Percentiles rank a stretch among this genome's conserved stretches.
Conservation (phyloP, 2,329 filamentous ascomycete species). For the Podosphaera fusca region DNA sequence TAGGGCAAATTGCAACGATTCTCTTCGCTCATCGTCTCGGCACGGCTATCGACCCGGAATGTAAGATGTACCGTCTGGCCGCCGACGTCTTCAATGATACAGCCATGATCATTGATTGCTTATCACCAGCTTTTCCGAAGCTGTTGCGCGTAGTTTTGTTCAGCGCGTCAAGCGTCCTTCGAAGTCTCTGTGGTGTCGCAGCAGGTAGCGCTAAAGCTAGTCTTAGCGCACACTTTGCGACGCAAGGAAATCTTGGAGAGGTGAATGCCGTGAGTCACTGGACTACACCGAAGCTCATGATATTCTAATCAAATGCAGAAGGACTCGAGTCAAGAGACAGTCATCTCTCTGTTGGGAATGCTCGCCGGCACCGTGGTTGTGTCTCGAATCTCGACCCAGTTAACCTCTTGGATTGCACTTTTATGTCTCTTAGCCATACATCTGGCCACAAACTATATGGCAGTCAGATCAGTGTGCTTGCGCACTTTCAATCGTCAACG, state of each 20-base stretch:
- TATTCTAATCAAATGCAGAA: constrained; percentile 20
- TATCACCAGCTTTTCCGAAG: constrained; percentile 40
- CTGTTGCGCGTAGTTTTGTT: constrained; percentile 30
- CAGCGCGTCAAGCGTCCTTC: constrained; percentile 34
- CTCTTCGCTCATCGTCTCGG: constrained; percentile 46
- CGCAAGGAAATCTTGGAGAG: constrained; percentile 68
- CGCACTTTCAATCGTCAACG: constrained; percentile 67
- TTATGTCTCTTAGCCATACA: constrained; percentile 51
- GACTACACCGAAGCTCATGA: not conserved
- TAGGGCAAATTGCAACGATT: constrained; percentile 43
- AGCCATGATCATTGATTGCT: constrained; percentile 45
- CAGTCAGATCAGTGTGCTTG: constrained; percentile 68
- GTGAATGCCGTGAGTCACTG: constrained; percentile 46
- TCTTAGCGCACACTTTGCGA: constrained; percentile 77
- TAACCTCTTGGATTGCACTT: constrained; percentile 52
- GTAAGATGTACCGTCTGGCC: constrained; percentile 46
- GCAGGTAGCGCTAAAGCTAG: constrained; percentile 79
- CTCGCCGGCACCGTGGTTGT: constrained; percentile 65
- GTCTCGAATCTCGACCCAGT: constrained; percentile 44
- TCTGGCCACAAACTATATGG: constrained; percentile 64
- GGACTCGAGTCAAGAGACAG: constrained; percentile 86
- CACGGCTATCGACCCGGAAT: constrained; percentile 44
- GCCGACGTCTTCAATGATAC: constrained; percentile 51
- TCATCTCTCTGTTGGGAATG: constrained; percentile 75
- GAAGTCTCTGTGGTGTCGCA: constrained; percentile 66